phyloP scores from a whole-genome alignment of 2,329 filamentous ascomycete genomes.

The Aspergillus bombycis region DNA sequence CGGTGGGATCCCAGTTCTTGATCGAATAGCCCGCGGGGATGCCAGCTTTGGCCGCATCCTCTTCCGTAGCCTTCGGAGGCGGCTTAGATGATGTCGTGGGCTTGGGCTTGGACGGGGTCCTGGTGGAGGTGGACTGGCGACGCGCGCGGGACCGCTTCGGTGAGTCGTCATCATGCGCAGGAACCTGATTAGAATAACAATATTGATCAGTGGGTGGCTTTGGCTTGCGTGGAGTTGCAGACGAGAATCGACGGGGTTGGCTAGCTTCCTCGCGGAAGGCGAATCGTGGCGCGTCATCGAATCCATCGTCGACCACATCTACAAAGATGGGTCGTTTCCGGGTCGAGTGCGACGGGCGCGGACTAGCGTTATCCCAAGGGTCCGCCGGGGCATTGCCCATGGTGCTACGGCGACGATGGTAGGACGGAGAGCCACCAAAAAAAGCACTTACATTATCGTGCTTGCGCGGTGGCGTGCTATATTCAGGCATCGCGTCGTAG shows the following conservation, averaged over 20 bases:
- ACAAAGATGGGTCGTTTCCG: slow-evolving; percentile 59
- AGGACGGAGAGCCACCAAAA: slow-evolving; percentile 40
- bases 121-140: slow-evolving; percentile 57
- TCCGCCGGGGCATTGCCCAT: slow-evolving; percentile 44
- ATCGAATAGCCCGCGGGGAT: slow-evolving; percentile 91
- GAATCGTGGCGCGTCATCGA: slow-evolving; percentile 50
- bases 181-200: slow-evolving; percentile 58
- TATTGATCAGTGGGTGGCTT: slow-evolving; percentile 53
- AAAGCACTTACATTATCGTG: slow-evolving; percentile 71
- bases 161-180: slow-evolving; percentile 59
- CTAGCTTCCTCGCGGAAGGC: slow-evolving; percentile 50
- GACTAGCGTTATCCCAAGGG: slow-evolving; percentile 20
- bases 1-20: slow-evolving; percentile 97
- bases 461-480: slow-evolving; percentile 57
- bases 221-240: slow-evolving; percentile 43
- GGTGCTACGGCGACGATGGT: slow-evolving; percentile 51
- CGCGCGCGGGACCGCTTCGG: slow-evolving; percentile 54
- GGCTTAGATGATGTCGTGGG: slow-evolving; percentile 37
- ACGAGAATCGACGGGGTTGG: slow-evolving; percentile 30
- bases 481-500: slow-evolving; percentile 51
- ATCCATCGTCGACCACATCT: slow-evolving; percentile 60
- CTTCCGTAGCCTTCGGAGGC: slow-evolving; percentile 62
- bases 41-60: slow-evolving; percentile 64
- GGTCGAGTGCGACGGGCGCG: slow-evolving; percentile 38
- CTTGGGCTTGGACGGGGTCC: slow-evolving; percentile 49